A percentile compares a stretch with the other conserved stretches of the same genome.
These are phyloP conservation scores for Termitomyces sp. DNA, from an alignment of 768 basidiomycete genomes.

Conservation along the genomic window DNA sequence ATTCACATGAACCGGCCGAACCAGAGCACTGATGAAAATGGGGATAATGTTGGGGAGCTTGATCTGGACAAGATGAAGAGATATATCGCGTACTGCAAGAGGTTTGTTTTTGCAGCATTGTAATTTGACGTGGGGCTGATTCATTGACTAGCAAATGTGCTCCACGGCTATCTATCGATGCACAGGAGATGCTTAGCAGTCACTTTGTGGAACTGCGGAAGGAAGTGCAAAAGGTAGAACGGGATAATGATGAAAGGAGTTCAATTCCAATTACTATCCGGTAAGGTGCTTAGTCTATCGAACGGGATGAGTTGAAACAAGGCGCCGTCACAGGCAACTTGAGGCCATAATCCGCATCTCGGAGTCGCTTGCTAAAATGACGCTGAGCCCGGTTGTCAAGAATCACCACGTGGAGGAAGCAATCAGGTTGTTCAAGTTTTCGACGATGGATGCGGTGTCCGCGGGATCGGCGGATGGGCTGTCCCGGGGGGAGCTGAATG, in stretches of 20 bases:
- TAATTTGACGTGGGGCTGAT: neutral
- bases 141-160: conserved; percentile 76
- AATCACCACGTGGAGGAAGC: conserved; percentile 97
- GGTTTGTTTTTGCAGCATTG: conserved; percentile 36
- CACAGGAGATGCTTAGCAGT: conserved; percentile 93
- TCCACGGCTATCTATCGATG: conserved; percentile 86
- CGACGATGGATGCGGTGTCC: conserved; percentile 98
- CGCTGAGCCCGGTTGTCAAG: conserved; percentile 78
- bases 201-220: conserved; percentile 92
- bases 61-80: conserved; percentile 98
- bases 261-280: conserved; percentile 98
- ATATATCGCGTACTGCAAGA: conserved; percentile 94
- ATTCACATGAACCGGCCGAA: conserved; percentile 95
- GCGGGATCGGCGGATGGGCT: conserved; percentile 92
- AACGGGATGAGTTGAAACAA: neutral
- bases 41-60: conserved; percentile 79
- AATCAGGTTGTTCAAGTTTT: conserved; percentile 96
- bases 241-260: conserved; percentile 94
- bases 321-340: conserved; percentile 54
- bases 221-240: conserved; percentile 92
- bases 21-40: conserved; percentile 50
- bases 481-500: conserved; percentile 85
- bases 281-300: conserved; percentile 34
- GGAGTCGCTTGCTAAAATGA: conserved; percentile 93
- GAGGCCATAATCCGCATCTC: conserved; percentile 99